A percentile compares a stretch with the other conserved stretches of the same genome.
These are phyloP conservation scores for Fusarium foetens DNA, from an alignment of 2,329 filamentous ascomycete species.

Conservation along the genomic window DNA sequence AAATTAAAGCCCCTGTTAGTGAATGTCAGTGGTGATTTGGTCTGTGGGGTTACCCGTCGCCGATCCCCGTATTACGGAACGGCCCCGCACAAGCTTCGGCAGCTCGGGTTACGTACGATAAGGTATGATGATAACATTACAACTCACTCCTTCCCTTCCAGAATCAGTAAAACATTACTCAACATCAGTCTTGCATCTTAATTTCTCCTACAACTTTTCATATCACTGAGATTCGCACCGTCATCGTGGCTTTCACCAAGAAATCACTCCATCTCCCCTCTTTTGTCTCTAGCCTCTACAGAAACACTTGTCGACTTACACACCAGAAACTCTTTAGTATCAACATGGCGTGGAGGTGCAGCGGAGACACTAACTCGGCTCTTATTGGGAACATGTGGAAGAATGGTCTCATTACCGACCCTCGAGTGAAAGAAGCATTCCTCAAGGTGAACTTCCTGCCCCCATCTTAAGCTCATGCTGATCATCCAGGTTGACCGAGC, in stretches of 20 bases:
- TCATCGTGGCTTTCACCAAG: conserved; percentile 27
- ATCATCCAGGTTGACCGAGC: conserved; percentile 80
- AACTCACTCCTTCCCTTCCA: neutral
- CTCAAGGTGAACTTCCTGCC: conserved; percentile 62
- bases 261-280: conserved; percentile 1
- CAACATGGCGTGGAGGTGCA: conserved; percentile 90
- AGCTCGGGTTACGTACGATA: conserved; percentile 10
- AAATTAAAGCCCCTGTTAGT: conserved; percentile 24
- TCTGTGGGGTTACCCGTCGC: conserved; percentile 37
- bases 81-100: conserved; percentile 42
- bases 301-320: conserved; percentile 6
- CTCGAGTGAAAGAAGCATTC: conserved; percentile 82
- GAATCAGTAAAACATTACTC: neutral
- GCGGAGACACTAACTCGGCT: conserved; percentile 76
- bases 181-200: too few relatives aligned
- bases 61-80: conserved; percentile 36
- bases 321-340: conserved; percentile 20
- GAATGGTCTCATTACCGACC: conserved; percentile 77
- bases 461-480: neutral
- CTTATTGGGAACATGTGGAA: conserved; percentile 81
- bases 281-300: neutral
- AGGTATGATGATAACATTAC: conserved; percentile 32
- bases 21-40: neutral
- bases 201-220: too few relatives aligned
- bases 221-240: neutral